Base-by-base conservation (phyloP, 192 early-diverging fungal genomes). In the Pilaira anomala region DNA sequence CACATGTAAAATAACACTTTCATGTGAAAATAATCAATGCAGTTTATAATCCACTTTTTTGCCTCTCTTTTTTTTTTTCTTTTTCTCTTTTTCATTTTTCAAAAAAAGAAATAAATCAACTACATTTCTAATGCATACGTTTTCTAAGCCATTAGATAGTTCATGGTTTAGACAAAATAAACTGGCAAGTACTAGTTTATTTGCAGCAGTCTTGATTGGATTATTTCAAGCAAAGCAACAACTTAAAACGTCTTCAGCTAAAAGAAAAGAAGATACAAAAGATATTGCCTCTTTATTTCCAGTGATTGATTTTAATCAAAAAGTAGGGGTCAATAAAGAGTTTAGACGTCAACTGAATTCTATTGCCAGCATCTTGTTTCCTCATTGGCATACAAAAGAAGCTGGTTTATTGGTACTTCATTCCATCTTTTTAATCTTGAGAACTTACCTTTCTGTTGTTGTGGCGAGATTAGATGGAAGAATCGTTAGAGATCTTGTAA, bases 401-500 rank as follows among this genome's bases (percentile, higher is more conserved):
- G 83, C 86, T 36, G 61, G 81, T 19, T 84, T 98, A 55, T 72
- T 98, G 48, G 73, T 85, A 0, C 72, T 95, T 60, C 94, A 98
- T 66, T 87, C 91, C 7, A 62, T 83, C 42, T 96, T 96, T 74
- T 73, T 98, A 53, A 84, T 98, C 3, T 81, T 95, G 52, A 77
- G 96, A 63, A 96, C 96, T 0, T 98, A 91, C 66, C 80, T 98
- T 44, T 88, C 87, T 73, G 91, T 98, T 19, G 84, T 98, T 1
- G 96, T 94, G 18, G 96, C 96, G 22, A 80, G 87, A 54, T 74
- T 98, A 53, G 96, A 98, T 63, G 96, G 96, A 55, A 85, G 89
- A 68, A 91, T 98, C 60, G 96, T 98, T 71, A 89, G 90, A 79
- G 87, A 98, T 67, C 78, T 98, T 83, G 96, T 95, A 70, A 76